Evolutionary conservation across 805 yeast genomes (phyloP), one percentile per base, ranked within the genome.

Genomic region (Metschnikowia matae): DNA sequence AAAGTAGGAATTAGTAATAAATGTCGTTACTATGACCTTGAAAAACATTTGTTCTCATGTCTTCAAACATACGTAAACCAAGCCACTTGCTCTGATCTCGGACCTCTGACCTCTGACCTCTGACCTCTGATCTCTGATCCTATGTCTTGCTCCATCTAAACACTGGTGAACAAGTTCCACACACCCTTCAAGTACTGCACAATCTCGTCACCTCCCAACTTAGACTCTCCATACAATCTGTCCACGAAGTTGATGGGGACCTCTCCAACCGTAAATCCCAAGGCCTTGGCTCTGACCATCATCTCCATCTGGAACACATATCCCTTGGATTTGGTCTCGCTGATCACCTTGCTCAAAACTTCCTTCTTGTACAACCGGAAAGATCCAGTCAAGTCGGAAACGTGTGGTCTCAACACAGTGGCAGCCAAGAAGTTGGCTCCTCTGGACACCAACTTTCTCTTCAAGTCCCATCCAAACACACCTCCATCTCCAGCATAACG

Each of bases 261-360:
- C 65, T 85, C 92, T 31, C 86, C 91, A 58, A 85, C 84, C 15
- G 80, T 74, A 69, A 78, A 83, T n/a, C 84, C 85, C 64, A 83
- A 69, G n/a, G 84, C 74, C 63, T 87, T 78, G 38, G 92, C 92
- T 58, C 92, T 80, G 21, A 85, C 92, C 81, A 85, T 84, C 90
- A 85, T 85, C 69, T 85, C 92, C 92, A 85, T 85, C 71, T 85
- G 92, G 80, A 85, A 85, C 39, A 86, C 92, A 60, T 86, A 85
- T 46, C 92, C 92, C 70, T 86, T 85, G 35, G 87, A 81, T 62
- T 79, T 76, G 44, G 91, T 85, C 51, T 76, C 85, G 44, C 73
- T 79, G 55, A 85, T 86, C 55, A 86, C 78, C 62, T 82, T 79
- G 54, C 81, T 79, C 65, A 85, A 75, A 2, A 78, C 90, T 4